A percentile compares a stretch with the other conserved stretches of the same genome.
Conservation (phyloP, 2,329 filamentous ascomycete genomes). For the Trichoderma lentiforme region DNA sequence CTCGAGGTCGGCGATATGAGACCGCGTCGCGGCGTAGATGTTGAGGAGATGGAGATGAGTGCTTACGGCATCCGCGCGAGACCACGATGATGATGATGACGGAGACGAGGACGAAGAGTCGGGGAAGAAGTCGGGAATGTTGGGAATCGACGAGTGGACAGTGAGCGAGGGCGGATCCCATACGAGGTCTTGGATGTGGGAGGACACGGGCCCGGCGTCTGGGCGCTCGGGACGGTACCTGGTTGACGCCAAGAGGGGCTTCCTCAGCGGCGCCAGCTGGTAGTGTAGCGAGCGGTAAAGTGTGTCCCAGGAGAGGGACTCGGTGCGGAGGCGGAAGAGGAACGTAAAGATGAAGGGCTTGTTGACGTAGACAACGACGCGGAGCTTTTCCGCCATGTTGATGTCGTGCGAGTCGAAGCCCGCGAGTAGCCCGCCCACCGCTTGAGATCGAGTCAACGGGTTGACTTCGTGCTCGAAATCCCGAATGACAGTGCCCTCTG, state of each 20-base stretch:
- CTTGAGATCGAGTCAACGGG: slow-evolving; percentile 33
- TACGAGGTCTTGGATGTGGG: slow-evolving; percentile 58
- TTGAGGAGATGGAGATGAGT: slow-evolving; percentile 63
- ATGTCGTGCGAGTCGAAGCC: slow-evolving; percentile 43
- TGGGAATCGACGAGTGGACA: slow-evolving; percentile 63
- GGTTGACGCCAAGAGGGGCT: slow-evolving; percentile 55
- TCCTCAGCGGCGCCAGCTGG: slow-evolving; percentile 58
- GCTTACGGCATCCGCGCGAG: slow-evolving; percentile 59
- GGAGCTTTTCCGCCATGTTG: slow-evolving; percentile 55
- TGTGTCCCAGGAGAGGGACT: slow-evolving; percentile 52
- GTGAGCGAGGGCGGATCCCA: slow-evolving; percentile 58
- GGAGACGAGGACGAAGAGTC: not conserved
- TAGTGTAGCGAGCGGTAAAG: slow-evolving; percentile 59
- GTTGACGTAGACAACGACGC: slow-evolving; percentile 70
- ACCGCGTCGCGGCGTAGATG: slow-evolving; percentile 46
- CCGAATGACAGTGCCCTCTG: slow-evolving; percentile 44
- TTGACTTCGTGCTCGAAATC: slow-evolving; percentile 40
- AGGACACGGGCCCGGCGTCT: slow-evolving; percentile 28
- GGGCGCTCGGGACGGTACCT: slow-evolving; percentile 52
- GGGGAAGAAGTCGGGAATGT: slow-evolving; percentile 51
- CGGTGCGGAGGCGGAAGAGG: slow-evolving; percentile 59
- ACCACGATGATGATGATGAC: slow-evolving; percentile 41
- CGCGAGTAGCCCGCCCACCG: slow-evolving; percentile 33
- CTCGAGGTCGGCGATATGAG: slow-evolving; percentile 48
- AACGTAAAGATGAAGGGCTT: slow-evolving; percentile 76